phyloP scores from a whole-genome alignment of 176 grass and related monocot genomes.

The Zoysia japonica region DNA sequence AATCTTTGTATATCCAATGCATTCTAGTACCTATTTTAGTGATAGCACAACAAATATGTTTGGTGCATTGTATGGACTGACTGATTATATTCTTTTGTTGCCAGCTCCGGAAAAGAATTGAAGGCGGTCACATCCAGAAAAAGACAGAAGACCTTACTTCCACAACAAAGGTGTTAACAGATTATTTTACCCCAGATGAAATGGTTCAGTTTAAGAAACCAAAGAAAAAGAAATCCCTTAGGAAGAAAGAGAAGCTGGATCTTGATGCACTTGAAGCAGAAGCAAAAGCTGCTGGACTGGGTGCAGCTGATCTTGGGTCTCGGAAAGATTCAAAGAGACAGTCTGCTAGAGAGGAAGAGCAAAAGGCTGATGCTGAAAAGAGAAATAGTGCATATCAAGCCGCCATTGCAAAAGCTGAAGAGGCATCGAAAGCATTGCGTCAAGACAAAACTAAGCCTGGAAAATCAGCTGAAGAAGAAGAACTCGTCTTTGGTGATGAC shows the following conservation, averaged over 20 bases:
- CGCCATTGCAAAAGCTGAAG: conserved; percentile 81
- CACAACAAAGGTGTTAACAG: conserved; percentile 58
- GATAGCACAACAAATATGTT: neutral
- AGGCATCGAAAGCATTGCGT: conserved; percentile 70
- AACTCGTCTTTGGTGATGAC: conserved; percentile 85
- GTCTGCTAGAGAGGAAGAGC: conserved; percentile 61
- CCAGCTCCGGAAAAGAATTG: conserved; percentile 84
- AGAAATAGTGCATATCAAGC: conserved; percentile 70
- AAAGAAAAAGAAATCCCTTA: conserved; percentile 98
- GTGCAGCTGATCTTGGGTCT: conserved; percentile 78
- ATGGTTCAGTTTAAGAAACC: conserved; percentile 97
- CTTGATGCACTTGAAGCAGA: conserved; percentile 89
- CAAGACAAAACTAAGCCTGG: conserved; percentile 48
- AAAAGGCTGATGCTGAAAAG: conserved; percentile 73
- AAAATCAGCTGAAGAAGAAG: conserved; percentile 47
- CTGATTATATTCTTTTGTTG: conserved; percentile 38
- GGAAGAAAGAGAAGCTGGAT: conserved; percentile 93
- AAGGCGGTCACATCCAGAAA: conserved; percentile 56
- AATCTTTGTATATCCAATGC: neutral
- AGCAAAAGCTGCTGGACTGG: conserved; percentile 75
- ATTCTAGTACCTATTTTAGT: neutral
- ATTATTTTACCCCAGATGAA: conserved; percentile 82
- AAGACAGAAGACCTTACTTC: conserved; percentile 68
- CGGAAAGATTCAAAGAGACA: conserved; percentile 69
- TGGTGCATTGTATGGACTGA: neutral